Base-by-base conservation (phyloP, 352 stramenopile genomes). In the Phytophthora pseudosyringae region DNA sequence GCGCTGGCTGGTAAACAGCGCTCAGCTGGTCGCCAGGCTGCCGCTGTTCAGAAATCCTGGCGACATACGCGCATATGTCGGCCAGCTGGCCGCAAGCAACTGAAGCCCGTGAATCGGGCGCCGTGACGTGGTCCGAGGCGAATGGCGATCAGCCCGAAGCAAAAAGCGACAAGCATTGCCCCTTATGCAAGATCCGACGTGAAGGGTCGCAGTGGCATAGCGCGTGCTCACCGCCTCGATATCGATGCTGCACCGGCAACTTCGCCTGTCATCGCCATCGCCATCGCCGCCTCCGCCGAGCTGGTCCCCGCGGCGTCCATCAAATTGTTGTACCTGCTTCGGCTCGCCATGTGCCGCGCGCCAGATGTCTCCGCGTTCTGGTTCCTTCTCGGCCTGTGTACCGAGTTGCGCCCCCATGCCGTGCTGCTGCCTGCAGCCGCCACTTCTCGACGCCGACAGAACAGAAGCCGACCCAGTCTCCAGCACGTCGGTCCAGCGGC, bases 351-450 rank as follows among this genome's bases (percentile, higher is more conserved):
- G 49, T 68, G 59, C 45, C 43, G 7, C 21, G n/a, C 5, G n/a
- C 35, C 59, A 69, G 45, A 62, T 59, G 59, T 46, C 21, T 45
- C 3, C 9, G 40, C 31, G 26, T 51, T 63, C 44, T 68, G 43
- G 43, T 53, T 53, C 28, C 51, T 49, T 29, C 18, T 48, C 44
- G 33, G 33, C 49, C 49, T 25, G 33, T 16, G 15, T 5, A 51
- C 2, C 44, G 5, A 15, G 48, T 56, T 56, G 48, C 47, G 47
- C 4, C 47, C 4, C 12, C 18, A 5, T 13, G 3, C 3, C 29
- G 29, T 16, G 18, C n/a, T 53, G 31, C n/a, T 28, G 0, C 3
- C 15, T 50, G 44, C 11, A 21, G 49, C 13, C 7, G 10, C 16
- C 48, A 43, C 33, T 56, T 55, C 48, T 56, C 31, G 25, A 36